Conservation (phyloP, 768 basidiomycete genomes). For the Phlebiopsis flavidoalba region DNA sequence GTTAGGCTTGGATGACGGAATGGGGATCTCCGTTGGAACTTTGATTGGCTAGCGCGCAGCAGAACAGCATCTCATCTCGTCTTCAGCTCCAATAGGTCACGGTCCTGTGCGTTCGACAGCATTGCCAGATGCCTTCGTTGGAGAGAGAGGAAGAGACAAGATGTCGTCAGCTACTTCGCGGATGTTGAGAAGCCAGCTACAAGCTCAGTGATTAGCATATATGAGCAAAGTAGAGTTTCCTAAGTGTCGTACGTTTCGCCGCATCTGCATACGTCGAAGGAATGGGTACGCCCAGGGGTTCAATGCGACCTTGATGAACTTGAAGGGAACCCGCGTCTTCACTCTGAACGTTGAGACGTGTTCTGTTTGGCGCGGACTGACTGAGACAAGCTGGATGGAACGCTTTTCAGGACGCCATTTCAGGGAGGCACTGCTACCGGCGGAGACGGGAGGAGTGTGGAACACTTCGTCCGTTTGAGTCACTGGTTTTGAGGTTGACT, state of each 20-base stretch:
- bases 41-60: not conserved
- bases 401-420: not conserved
- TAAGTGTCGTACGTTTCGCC: constrained; percentile 16
- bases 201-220: not conserved
- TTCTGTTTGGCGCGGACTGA: not conserved
- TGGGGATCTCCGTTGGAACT: not conserved
- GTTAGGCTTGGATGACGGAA: constrained; percentile 7
- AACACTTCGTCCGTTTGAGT: not conserved
- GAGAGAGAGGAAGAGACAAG: constrained; percentile 9
- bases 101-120: not conserved
- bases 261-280: constrained; percentile 21
- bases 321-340: not conserved
- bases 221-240: not conserved
- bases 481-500: not conserved
- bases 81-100: no score
- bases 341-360: not conserved
- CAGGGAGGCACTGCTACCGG: not conserved
- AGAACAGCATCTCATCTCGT: no score
- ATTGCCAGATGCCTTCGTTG: not conserved
- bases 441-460: not conserved
- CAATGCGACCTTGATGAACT: constrained; percentile 7
- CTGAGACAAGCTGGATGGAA: not conserved
- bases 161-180: constrained; percentile 13
- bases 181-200: constrained; percentile 16
- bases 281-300: constrained; percentile 13